Percentiles rank a stretch among this genome's conserved stretches.
Conservation (phyloP, 2,329 filamentous ascomycete genomes). For the Karstenula rhodostoma region DNA sequence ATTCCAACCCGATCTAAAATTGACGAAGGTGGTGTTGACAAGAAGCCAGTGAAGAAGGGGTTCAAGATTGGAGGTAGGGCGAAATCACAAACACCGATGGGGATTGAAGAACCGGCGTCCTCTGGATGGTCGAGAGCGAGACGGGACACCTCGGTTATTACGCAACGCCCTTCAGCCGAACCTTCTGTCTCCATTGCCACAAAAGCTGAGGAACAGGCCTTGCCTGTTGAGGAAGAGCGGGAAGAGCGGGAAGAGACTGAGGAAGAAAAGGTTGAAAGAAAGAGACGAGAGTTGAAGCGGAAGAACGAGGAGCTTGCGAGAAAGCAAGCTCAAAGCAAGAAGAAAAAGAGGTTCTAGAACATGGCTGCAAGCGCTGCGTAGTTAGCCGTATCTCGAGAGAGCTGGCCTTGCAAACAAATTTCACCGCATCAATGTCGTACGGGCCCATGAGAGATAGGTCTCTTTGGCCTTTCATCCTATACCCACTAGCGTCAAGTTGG, state of each 20-base stretch:
- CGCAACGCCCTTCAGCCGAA: constrained; percentile 20
- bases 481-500: background rate
- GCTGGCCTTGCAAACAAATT: background rate
- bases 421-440: background rate
- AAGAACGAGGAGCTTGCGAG: constrained; percentile 62
- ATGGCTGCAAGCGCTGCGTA: background rate
- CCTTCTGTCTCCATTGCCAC: constrained; percentile 20
- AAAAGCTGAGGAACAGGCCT: constrained; percentile 15
- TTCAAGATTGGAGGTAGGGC: constrained; percentile 48
- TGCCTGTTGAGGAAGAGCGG: constrained; percentile 24
- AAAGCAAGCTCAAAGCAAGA: constrained; percentile 55
- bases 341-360: constrained; percentile 44
- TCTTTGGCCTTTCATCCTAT: background rate
- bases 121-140: constrained; percentile 18
- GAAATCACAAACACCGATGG: constrained; percentile 19
- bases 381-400: background rate
- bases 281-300: constrained; percentile 64
- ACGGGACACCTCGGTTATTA: constrained; percentile 12
- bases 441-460: background rate
- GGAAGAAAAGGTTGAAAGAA: constrained; percentile 63
- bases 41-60: constrained; percentile 24
- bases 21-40: constrained; percentile 7
- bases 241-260: constrained; percentile 49
- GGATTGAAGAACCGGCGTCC: constrained; percentile 10
- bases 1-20: constrained; percentile 13